These are phyloP conservation scores for Sordariomycetes sp. DNA, from an alignment of 2,329 filamentous ascomycete species.

Conservation along the genomic window DNA sequence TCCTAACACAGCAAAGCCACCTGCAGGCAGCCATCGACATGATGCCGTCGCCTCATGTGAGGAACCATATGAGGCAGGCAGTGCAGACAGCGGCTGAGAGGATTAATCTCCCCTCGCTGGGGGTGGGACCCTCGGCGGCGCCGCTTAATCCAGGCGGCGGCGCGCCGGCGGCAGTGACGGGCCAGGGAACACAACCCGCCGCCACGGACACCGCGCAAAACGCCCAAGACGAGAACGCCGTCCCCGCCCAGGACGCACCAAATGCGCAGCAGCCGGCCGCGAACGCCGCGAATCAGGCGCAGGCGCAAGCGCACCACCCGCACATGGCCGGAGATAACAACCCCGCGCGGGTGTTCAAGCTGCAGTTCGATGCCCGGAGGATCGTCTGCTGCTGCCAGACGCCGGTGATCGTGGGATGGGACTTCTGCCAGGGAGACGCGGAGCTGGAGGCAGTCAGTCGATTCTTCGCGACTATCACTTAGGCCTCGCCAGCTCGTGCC, in stretches of 20 bases:
- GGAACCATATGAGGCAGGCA: constrained; percentile 37
- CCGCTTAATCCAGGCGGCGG: not conserved
- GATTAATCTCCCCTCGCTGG: not conserved
- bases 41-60: constrained; percentile 33
- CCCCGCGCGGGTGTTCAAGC: constrained; percentile 72
- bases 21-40: constrained; percentile 41
- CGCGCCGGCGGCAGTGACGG: not conserved
- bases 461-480: constrained; percentile 58
- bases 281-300: constrained; percentile 3
- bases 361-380: constrained; percentile 87
- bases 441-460: constrained; percentile 68
- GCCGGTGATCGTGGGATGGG: constrained; percentile 88
- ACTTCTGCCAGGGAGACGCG: constrained; percentile 81
- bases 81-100: constrained; percentile 20
- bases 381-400: constrained; percentile 95
- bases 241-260: constrained; percentile 5
- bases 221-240: not conserved
- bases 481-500: not conserved
- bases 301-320: constrained; percentile 23
- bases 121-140: not conserved
- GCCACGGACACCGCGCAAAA: not conserved
- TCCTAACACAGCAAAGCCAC: constrained; percentile 35
- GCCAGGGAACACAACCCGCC: not conserved
- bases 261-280: constrained; percentile 3
- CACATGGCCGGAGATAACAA: constrained; percentile 35